These are phyloP conservation scores for Raffaelea arxii DNA, from an alignment of 2,329 filamentous ascomycete genomes.

Conservation along the genomic window DNA sequence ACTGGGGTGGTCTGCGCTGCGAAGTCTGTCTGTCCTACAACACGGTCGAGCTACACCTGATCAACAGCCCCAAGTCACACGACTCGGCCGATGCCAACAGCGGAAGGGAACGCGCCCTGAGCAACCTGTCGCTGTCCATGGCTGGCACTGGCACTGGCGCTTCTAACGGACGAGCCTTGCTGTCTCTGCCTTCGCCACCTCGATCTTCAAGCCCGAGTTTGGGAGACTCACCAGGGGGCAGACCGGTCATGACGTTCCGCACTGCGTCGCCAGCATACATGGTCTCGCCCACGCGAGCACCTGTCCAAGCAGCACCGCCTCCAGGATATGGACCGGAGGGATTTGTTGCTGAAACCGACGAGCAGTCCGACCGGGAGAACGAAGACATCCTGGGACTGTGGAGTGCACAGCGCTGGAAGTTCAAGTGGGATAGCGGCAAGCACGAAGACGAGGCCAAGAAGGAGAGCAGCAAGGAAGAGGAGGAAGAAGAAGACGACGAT, in stretches of 20 bases:
- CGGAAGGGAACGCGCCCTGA: too few species aligned
- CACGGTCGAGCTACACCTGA: constrained; percentile 49
- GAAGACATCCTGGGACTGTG: constrained; percentile 51
- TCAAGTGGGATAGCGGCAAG: constrained; percentile 24
- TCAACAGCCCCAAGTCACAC: constrained; percentile 37
- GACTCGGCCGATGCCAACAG: constrained; percentile 14
- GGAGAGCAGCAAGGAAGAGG: constrained; percentile 17
- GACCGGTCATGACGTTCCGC: constrained; percentile 25
- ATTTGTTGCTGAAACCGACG: constrained; percentile 24
- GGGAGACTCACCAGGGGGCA: background rate
- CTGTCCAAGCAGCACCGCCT: constrained; percentile 8
- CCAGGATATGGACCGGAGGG: constrained; percentile 10
- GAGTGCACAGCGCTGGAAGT: constrained; percentile 33
- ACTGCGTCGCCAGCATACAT: constrained; percentile 24
- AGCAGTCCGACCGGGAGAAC: constrained; percentile 23
- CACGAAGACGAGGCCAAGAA: constrained; percentile 32
- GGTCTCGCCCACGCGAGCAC: constrained; percentile 5
- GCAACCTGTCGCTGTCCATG: too few species aligned
- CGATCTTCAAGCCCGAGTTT: background rate
- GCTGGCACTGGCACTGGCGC: background rate
- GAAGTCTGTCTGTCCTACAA: constrained; percentile 62
- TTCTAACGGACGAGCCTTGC: background rate
- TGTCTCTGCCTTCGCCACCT: background rate
- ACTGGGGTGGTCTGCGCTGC: constrained; percentile 93
- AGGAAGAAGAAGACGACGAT: background rate